A percentile compares a stretch with the other conserved stretches of the same genome.
phyloP scores from a whole-genome alignment of 2,329 filamentous ascomycete species.

The Hirsutella thompsonii region DNA sequence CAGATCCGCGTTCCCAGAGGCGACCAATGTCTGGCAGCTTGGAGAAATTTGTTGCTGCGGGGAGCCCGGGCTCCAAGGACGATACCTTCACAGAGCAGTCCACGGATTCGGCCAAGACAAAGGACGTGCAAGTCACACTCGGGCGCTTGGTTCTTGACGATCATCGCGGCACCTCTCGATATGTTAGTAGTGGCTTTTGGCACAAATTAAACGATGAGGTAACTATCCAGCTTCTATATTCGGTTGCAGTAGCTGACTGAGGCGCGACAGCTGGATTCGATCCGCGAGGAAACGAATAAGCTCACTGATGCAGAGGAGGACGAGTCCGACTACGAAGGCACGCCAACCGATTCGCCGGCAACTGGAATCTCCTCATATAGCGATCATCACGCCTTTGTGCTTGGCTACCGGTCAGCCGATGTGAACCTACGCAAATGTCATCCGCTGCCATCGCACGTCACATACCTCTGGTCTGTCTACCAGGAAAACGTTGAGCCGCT shows the following conservation, averaged over 20 bases:
- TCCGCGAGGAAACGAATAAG: conserved; percentile 35
- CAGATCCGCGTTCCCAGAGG: conserved; percentile 4
- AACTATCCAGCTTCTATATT: conserved; percentile 8
- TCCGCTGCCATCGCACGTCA: conserved; percentile 51
- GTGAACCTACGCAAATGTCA: conserved; percentile 54
- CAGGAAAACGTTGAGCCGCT: conserved; percentile 63
- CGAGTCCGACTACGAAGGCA: conserved; percentile 49
- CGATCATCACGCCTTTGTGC: conserved; percentile 60
- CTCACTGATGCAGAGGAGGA: conserved; percentile 31
- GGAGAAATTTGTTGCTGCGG: conserved; percentile 4
- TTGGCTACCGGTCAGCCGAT: conserved; percentile 59
- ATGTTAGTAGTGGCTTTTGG: conserved; percentile 69
- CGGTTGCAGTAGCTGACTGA: neutral
- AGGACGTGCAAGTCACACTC: conserved; percentile 33
- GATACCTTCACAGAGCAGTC: conserved; percentile 20
- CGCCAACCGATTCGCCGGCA: conserved; percentile 28
- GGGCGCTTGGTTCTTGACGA: conserved; percentile 60
- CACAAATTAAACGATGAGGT: conserved; percentile 64
- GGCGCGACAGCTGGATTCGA: conserved; percentile 18
- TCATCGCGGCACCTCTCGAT: conserved; percentile 52
- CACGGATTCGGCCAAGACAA: conserved; percentile 12
- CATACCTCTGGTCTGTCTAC: conserved; percentile 57
- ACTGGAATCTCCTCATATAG: conserved; percentile 16
- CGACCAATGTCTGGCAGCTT: conserved; percentile 1
- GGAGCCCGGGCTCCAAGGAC: conserved; percentile 11